A percentile compares a stretch with the other conserved stretches of the same genome.
These are phyloP conservation scores for Fagopyrum tataricum DNA, from an alignment of 148 eudicot species.

Conservation along the genomic window DNA sequence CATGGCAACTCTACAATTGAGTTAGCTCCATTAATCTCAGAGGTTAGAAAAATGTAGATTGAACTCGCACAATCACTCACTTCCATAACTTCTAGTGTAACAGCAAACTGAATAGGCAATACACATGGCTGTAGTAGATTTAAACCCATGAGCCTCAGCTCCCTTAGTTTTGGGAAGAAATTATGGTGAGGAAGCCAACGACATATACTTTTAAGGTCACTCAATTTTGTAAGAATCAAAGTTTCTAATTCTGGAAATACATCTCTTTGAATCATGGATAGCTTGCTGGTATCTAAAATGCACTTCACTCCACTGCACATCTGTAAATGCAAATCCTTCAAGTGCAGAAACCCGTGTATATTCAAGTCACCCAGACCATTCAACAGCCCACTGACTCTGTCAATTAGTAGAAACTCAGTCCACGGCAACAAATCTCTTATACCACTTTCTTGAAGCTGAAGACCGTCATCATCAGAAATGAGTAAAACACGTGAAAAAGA, in stretches of 20 bases:
- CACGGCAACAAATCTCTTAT: background rate
- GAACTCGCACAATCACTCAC: background rate
- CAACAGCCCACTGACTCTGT: background rate
- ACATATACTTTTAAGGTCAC: background rate
- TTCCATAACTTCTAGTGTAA: background rate
- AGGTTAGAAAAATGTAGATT: background rate
- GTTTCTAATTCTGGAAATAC: background rate
- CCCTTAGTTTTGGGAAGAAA: background rate
- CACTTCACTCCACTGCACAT: background rate
- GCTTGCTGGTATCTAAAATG: background rate
- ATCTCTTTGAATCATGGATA: background rate
- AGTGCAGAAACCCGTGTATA: background rate
- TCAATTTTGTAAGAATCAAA: background rate
- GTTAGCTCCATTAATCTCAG: background rate
- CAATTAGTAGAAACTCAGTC: background rate
- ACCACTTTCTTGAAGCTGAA: background rate
- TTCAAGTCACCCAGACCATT: background rate
- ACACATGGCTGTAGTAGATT: background rate
- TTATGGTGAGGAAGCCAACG: background rate
- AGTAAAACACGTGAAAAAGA: too few relatives aligned
- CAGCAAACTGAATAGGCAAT: background rate
- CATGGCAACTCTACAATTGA: background rate
- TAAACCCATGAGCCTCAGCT: background rate
- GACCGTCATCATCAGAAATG: too few relatives aligned
- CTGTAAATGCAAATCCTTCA: background rate